Conservation (phyloP, 2,329 filamentous ascomycete genomes). For the Neonectria hederae region DNA sequence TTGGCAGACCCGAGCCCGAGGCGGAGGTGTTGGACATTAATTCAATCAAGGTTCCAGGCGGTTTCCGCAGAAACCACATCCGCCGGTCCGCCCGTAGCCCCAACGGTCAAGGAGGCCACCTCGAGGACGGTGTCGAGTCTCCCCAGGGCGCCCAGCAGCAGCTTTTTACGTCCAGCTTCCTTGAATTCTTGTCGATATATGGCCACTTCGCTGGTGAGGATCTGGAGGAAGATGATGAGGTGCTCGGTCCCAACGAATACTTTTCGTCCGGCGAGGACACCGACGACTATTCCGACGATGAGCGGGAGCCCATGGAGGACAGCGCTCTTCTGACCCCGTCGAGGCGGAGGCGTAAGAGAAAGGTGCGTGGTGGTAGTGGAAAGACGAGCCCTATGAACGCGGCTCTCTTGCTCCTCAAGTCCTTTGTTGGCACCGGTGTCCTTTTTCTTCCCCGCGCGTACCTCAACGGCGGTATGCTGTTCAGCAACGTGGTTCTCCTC, state of each 20-base stretch:
- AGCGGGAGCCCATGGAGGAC: constrained; percentile 84
- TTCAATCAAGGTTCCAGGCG: constrained; percentile 91
- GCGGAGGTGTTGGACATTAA: constrained; percentile 85
- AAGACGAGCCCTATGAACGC: constrained; percentile 83
- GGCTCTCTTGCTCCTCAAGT: constrained; percentile 88
- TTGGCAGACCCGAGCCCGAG: constrained; percentile 80
- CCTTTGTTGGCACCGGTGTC: constrained; percentile 96
- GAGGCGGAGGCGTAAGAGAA: constrained; percentile 77
- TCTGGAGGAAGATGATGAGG: constrained; percentile 95
- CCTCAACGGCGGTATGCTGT: constrained; percentile 96
- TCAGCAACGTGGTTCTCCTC: constrained; percentile 91
- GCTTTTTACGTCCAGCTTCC: constrained; percentile 89
- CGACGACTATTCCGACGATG: constrained; percentile 72
- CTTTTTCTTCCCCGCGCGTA: constrained; percentile 93
- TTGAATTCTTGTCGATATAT: constrained; percentile 94
- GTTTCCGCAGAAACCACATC: constrained; percentile 90
- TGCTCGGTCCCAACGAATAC: constrained; percentile 86
- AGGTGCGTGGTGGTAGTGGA: constrained; percentile 76
- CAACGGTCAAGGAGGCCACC: constrained; percentile 44
- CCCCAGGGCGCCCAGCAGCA: constrained; percentile 52
- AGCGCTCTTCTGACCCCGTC: constrained; percentile 84
- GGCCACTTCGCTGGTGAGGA: constrained; percentile 98
- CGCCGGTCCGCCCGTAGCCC: constrained; percentile 77
- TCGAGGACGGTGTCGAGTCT: constrained; percentile 49
- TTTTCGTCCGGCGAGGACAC: constrained; percentile 82